These are phyloP conservation scores for Ensete glaucum DNA, from an alignment of 176 grass and related monocot species.

Conservation along the genomic window DNA sequence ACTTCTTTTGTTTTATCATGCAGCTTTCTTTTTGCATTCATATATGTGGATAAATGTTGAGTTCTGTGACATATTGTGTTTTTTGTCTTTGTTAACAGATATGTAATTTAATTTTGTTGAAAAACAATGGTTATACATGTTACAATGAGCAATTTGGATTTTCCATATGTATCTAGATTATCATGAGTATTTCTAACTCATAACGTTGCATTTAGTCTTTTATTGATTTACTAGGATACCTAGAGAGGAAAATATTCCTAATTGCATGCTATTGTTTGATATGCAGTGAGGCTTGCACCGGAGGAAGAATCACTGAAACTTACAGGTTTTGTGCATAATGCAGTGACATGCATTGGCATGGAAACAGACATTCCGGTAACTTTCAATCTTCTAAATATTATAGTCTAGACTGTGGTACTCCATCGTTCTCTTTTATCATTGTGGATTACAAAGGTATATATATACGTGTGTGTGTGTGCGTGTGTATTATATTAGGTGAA, in stretches of 20 bases:
- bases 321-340: slow-evolving; percentile 88
- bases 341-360: slow-evolving; percentile 92
- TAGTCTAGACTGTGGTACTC: neutral
- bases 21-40: neutral
- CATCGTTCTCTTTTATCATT: no score
- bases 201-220: neutral
- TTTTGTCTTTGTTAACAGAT: no score
- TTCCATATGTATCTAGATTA: neutral
- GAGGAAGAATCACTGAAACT: slow-evolving; percentile 85
- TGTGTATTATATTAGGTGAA: no score
- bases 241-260: neutral
- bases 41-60: neutral
- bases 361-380: slow-evolving; percentile 73
- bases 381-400: slow-evolving; percentile 7
- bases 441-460: no score
- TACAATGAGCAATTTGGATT: neutral
- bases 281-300: slow-evolving; percentile 77
- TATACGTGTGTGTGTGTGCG: no score
- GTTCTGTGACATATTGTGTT: no score
- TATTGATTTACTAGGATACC: slow-evolving; percentile 2
- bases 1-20: no score
- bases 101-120: no score
- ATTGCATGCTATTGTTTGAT: slow-evolving; percentile 25
- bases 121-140: no score
- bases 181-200: neutral